Percentiles rank a stretch among this genome's conserved stretches.
Evolutionary conservation across 202 grass and related monocot genomes (phyloP).

Genomic region (Setaria viridis): DNA sequence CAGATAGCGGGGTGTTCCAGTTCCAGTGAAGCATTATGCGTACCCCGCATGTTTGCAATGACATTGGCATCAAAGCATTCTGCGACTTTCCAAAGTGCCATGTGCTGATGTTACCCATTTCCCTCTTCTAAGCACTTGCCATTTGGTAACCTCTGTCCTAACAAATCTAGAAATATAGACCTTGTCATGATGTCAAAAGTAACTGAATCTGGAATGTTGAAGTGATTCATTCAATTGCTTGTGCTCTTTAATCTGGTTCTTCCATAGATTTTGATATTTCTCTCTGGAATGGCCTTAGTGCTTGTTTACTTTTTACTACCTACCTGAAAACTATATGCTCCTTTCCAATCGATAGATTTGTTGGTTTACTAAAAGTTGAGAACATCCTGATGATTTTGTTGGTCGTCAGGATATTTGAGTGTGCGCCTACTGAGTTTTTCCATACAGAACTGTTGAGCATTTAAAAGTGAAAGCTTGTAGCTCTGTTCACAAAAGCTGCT

Average conservation of each 20-base stretch:
- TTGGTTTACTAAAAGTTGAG: background rate
- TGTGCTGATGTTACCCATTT: background rate
- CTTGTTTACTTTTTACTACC: background rate
- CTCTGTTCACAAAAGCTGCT: background rate
- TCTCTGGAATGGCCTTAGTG: background rate
- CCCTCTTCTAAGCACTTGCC: background rate
- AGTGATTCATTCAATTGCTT: background rate
- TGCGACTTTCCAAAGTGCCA: conserved; percentile 11
- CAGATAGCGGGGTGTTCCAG: background rate
- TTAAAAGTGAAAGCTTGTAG: conserved; percentile 13
- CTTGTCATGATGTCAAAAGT: background rate
- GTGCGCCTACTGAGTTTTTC: background rate
- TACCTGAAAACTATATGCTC: too few relatives aligned
- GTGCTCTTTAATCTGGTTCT: background rate
- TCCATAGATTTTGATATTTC: background rate
- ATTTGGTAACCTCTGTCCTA: background rate
- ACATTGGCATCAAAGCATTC: conserved; percentile 7
- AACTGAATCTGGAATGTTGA: conserved; percentile 23
- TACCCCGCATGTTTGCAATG: background rate
- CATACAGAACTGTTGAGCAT: background rate
- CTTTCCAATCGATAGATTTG: background rate
- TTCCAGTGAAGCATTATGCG: background rate
- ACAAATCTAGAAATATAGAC: conserved; percentile 8
- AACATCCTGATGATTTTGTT: background rate
- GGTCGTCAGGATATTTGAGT: too few relatives aligned